These are phyloP conservation scores for Aureobasidium sp. DNA, from an alignment of 2,329 filamentous ascomycete species.

Conservation along the genomic window DNA sequence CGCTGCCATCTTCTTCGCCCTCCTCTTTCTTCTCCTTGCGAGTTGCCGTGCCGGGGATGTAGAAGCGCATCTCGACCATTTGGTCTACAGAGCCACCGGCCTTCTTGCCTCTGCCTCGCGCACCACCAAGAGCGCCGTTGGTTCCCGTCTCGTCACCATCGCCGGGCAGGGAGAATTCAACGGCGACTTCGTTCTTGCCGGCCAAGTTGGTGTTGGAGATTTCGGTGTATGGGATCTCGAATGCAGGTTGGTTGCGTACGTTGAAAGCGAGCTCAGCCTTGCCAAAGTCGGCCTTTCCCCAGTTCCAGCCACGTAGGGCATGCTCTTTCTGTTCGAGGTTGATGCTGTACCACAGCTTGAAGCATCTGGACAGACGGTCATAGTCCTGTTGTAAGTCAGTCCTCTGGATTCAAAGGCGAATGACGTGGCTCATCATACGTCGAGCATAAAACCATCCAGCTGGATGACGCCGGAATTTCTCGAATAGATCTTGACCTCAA, in stretches of 20 bases:
- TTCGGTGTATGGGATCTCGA: slow-evolving; percentile 94
- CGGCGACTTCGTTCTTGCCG: slow-evolving; percentile 93
- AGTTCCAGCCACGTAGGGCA: slow-evolving; percentile 94
- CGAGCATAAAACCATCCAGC: slow-evolving; percentile 88
- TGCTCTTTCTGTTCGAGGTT: slow-evolving; percentile 90
- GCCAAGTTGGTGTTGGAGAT: slow-evolving; percentile 97
- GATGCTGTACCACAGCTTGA: slow-evolving; percentile 97
- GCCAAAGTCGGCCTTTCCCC: slow-evolving; percentile 95
- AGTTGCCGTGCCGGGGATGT: slow-evolving; percentile 85
- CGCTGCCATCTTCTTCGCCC: slow-evolving; percentile 63
- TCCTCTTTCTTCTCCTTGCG: slow-evolving; percentile 64
- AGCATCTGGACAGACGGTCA: slow-evolving; percentile 82
- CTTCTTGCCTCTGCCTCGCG: slow-evolving; percentile 74
- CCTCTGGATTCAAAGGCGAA: no score
- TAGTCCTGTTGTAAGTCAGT: slow-evolving; percentile 56
- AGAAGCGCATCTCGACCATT: slow-evolving; percentile 97
- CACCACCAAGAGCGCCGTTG: slow-evolving; percentile 67
- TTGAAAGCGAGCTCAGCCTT: slow-evolving; percentile 95
- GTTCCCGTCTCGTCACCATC: slow-evolving; percentile 65
- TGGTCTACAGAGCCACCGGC: slow-evolving; percentile 84
- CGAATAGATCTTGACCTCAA: slow-evolving; percentile 85
- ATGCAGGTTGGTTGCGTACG: slow-evolving; percentile 91
- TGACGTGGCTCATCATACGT: slow-evolving; percentile 44
- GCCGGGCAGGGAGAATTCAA: slow-evolving; percentile 77
- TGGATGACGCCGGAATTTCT: slow-evolving; percentile 81